Evolutionary conservation across 495 filamentous ascomycete genomes (phyloP), one percentile per base, ranked within the genome.

Genomic region (Cladorrhinum samala): DNA sequence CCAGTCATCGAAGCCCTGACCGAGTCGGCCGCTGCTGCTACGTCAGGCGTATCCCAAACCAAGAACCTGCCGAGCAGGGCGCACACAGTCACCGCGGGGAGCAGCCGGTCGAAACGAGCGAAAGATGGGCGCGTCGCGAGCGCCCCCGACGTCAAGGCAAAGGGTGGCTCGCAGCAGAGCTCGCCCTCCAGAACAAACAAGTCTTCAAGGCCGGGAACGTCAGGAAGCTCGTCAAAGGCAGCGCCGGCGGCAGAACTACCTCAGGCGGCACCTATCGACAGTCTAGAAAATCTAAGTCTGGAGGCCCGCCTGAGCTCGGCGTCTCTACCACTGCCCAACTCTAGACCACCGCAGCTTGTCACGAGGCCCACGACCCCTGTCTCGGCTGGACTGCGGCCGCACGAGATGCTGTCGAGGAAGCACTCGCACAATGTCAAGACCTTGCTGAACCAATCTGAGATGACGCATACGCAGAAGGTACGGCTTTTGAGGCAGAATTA

Each of bases 401-500:
- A 76, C 9, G 78, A 86, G 13, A 50, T 61, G 9, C 54, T 72
- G 20, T 58, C 66, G 9, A 67, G 75, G 56, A 71, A 72, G 44
- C 75, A 79, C 50, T 72, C 74, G 5, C 77, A 82, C 55, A 63
- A 72, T 47, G 56, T 73, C 16, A 78, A 77, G 45, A 65, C 70
- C 0, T 51, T 70, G 17, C 45, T 80, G 17, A 77, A 71, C 24
- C 77, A 83, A 14, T 76, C 75, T 7, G 70, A 80, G 11, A 67
- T 88, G 67, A 75, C 75, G 16, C 55, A 56, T 13, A 61, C 62
- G 3, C 81, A 86, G 63, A 86, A 83, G 61, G 73, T 77, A 36
- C 79, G 79, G 49, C 67, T 87, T 33, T 65, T 89, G 46, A 72
- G 83, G 51, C 79, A 86, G 52, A 87, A 89, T 62, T 89, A 89